Conservation (phyloP, 768 basidiomycete genomes). For the Psilocybe azurescens region DNA sequence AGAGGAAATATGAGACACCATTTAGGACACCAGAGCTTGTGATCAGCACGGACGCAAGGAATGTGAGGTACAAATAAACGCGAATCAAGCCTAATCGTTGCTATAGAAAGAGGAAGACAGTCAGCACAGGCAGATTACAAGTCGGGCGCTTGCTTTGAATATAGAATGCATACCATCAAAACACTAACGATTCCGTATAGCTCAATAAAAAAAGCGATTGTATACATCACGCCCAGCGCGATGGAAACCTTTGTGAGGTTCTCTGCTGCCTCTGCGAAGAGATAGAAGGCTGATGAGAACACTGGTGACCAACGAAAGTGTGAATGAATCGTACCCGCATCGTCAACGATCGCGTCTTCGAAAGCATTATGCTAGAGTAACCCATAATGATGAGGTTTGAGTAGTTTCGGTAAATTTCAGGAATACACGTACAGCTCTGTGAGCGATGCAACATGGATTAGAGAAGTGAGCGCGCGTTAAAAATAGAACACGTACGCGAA, state of each 20-base stretch:
- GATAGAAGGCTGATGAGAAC: not conserved
- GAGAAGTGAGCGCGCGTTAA: not conserved
- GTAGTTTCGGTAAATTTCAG: not conserved
- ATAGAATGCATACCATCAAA: slow-evolving; percentile 25
- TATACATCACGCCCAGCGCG: slow-evolving; percentile 44
- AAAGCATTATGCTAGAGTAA: slow-evolving; percentile 36
- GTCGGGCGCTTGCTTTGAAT: not conserved
- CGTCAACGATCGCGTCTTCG: slow-evolving; percentile 40
- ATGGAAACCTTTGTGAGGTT: slow-evolving; percentile 40
- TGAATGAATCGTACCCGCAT: slow-evolving; percentile 24
- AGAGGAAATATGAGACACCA: slow-evolving; percentile 42
- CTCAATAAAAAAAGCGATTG: slow-evolving; percentile 34
- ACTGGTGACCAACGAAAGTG: not conserved
- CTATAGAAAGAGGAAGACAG: slow-evolving; percentile 13
- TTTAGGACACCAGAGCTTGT: slow-evolving; percentile 39
- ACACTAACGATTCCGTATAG: slow-evolving; percentile 37
- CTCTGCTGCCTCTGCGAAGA: slow-evolving; percentile 27
- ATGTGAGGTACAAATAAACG: slow-evolving; percentile 35
- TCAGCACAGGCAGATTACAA: slow-evolving; percentile 5
- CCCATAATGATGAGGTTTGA: slow-evolving; percentile 9
- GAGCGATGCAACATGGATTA: slow-evolving; percentile 1
- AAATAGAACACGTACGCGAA: slow-evolving; percentile 35
- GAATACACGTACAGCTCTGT: slow-evolving; percentile 27
- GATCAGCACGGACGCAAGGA: slow-evolving; percentile 40
- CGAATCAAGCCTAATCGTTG: slow-evolving; percentile 34